phyloP scores from a whole-genome alignment of 306 rosid species.

The Cicer yamashitae region DNA sequence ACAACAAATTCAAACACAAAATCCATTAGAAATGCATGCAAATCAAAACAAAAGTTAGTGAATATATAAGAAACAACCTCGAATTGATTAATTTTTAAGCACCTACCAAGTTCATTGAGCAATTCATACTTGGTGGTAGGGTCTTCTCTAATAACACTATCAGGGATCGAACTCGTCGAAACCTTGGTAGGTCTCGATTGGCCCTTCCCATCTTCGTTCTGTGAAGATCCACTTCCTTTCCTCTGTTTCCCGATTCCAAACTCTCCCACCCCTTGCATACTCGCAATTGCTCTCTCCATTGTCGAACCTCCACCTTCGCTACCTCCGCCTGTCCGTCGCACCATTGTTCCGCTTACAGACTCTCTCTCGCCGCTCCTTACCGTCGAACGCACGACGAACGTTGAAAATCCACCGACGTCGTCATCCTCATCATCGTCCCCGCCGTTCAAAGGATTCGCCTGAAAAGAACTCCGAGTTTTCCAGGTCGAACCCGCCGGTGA shows the following conservation, averaged over 20 bases:
- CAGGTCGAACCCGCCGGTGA: slow-evolving; percentile 44
- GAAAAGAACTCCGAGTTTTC: slow-evolving; percentile 53
- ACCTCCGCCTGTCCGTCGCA: slow-evolving; percentile 54
- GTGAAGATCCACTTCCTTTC: slow-evolving; percentile 67
- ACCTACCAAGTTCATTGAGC: slow-evolving; percentile 95
- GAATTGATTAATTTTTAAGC: not conserved
- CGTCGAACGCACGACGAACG: slow-evolving; percentile 73
- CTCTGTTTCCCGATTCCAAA: slow-evolving; percentile 78
- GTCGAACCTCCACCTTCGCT: slow-evolving; percentile 53
- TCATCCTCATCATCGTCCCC: slow-evolving; percentile 42
- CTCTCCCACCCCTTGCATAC: slow-evolving; percentile 87
- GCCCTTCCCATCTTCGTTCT: slow-evolving; percentile 65
- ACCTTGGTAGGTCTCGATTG: slow-evolving; percentile 58
- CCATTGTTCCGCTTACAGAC: slow-evolving; percentile 68
- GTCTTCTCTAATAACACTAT: slow-evolving; percentile 87
- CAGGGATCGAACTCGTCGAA: slow-evolving; percentile 92
- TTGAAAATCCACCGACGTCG: slow-evolving; percentile 64
- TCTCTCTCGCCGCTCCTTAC: slow-evolving; percentile 63
- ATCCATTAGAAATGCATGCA: not conserved
- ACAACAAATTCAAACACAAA: slow-evolving; percentile 28
- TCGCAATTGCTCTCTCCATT: slow-evolving; percentile 90
- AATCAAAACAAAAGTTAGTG: not conserved
- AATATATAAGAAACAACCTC: slow-evolving; percentile 18
- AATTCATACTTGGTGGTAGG: slow-evolving; percentile 87
- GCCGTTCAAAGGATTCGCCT: slow-evolving; percentile 43